Evolutionary conservation across 805 yeast genomes (phyloP).

Genomic region (Schwanniomyces occidentalis): DNA sequence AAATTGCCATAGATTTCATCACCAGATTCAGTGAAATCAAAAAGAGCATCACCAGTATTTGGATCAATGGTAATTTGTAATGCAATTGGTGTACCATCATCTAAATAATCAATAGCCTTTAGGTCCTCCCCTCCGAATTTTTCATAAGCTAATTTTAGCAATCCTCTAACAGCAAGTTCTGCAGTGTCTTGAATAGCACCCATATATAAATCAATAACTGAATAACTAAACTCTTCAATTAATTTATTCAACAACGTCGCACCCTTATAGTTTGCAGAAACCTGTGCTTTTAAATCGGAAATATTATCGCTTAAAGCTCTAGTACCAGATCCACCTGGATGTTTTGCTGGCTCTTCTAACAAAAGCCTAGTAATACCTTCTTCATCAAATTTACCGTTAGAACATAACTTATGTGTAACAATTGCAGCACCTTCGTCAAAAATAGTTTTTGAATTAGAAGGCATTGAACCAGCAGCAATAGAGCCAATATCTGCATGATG

Average conservation of each 20-base stretch:
- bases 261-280: constrained; percentile 85
- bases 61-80: constrained; percentile 47
- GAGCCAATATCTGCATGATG: constrained; percentile 96
- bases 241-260: constrained; percentile 58
- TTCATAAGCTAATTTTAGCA: constrained; percentile 20
- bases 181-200: constrained; percentile 26
- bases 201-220: constrained; percentile 25
- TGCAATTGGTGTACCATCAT: constrained; percentile 69
- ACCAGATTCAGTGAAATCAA: constrained; percentile 82
- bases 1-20: constrained; percentile 79
- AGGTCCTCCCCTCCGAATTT: constrained; percentile 39
- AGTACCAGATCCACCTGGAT: constrained; percentile 83
- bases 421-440: constrained; percentile 89
- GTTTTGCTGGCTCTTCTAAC: constrained; percentile 67
- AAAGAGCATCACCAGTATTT: constrained; percentile 55
- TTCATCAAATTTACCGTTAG: constrained; percentile 67
- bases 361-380: constrained; percentile 61
- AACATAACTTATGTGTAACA: constrained; percentile 68
- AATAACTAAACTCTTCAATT: constrained; percentile 59
- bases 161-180: constrained; percentile 22
- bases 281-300: constrained; percentile 49
- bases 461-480: constrained; percentile 85
- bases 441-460: constrained; percentile 77
- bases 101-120: constrained; percentile 62
- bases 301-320: constrained; percentile 77